Evolutionary conservation across 805 yeast species (phyloP).

Genomic region (Saccharomycopsis fermentans): DNA sequence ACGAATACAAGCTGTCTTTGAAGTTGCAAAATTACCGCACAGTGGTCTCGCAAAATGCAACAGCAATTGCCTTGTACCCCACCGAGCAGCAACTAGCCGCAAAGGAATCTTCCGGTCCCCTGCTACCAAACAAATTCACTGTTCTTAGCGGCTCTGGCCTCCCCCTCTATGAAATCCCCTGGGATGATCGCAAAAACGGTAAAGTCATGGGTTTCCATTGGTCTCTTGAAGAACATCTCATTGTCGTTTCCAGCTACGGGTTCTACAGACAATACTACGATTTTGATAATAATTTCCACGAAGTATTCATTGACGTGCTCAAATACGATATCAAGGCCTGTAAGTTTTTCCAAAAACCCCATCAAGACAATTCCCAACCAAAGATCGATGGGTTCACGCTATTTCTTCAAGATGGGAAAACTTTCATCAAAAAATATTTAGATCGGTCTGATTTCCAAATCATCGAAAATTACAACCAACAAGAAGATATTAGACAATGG

Average conservation of each 20-base stretch:
- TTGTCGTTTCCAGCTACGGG: conserved; percentile 45
- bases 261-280: conserved; percentile 50
- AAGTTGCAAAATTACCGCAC: conserved; percentile 35
- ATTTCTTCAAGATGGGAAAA: conserved; percentile 20
- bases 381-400: conserved; percentile 32
- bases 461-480: not conserved
- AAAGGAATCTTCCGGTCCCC: conserved; percentile 12
- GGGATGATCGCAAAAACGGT: conserved; percentile 39
- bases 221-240: conserved; percentile 42
- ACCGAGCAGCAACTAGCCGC: conserved; percentile 20
- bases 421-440: not conserved
- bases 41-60: conserved; percentile 41
- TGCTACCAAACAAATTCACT: conserved; percentile 18
- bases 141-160: conserved; percentile 30
- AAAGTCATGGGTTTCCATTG: conserved; percentile 45
- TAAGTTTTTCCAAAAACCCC: conserved; percentile 26
- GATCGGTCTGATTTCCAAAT: not conserved
- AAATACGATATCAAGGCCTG: conserved; percentile 29
- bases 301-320: conserved; percentile 28
- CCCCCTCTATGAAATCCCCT: conserved; percentile 25
- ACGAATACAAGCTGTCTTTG: conserved; percentile 41
- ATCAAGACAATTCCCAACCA: not conserved
- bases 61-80: conserved; percentile 44
- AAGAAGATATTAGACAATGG: conserved; percentile 22
- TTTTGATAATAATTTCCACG: conserved; percentile 57